These are phyloP conservation scores for Colletotrichum spaethianum DNA, from an alignment of 2,329 filamentous ascomycete species.

Conservation along the genomic window DNA sequence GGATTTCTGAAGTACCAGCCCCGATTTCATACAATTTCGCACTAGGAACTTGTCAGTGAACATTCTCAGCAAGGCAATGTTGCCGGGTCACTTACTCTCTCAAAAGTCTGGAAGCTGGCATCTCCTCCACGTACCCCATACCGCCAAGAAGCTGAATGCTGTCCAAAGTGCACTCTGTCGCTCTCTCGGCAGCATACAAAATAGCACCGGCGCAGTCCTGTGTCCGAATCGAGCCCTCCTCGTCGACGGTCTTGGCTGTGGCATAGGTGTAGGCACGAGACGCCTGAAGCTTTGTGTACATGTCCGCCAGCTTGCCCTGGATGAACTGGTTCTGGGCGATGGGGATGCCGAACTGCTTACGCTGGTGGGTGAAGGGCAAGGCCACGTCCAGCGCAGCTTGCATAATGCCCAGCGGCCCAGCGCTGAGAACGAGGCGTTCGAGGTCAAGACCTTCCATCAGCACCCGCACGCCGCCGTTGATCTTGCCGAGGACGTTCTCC, in stretches of 20 bases:
- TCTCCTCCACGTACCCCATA: constrained; percentile 97
- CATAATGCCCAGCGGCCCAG: constrained; percentile 95
- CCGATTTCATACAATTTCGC: constrained; percentile 94
- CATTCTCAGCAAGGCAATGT: background rate
- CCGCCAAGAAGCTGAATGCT: constrained; percentile 94
- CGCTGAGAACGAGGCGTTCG: constrained; percentile 91
- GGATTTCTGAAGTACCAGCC: constrained; percentile 93
- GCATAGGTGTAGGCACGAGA: constrained; percentile 89
- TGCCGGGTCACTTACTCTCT: constrained; percentile 68
- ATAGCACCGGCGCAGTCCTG: constrained; percentile 97
- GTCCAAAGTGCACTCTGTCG: constrained; percentile 88
- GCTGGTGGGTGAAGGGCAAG: constrained; percentile 89
- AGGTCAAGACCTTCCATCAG: constrained; percentile 97
- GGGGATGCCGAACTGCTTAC: constrained; percentile 89
- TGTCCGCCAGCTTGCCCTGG: constrained; percentile 93
- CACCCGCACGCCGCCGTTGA: constrained; percentile 89
- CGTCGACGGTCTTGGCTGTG: constrained; percentile 85
- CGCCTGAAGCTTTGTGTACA: constrained; percentile 95
- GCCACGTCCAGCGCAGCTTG: constrained; percentile 89
- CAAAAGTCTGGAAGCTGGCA: constrained; percentile 88
- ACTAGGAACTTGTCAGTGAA: constrained; percentile 56
- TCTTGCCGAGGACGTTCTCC: constrained; percentile 83
- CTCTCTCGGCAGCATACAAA: constrained; percentile 91
- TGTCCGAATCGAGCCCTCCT: constrained; percentile 79
- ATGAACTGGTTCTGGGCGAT: constrained; percentile 94